Evolutionary conservation across 129 eudicot genomes (phyloP), one percentile per base, ranked within the genome.

Genomic region (Gnaphalium uliginosum): DNA sequence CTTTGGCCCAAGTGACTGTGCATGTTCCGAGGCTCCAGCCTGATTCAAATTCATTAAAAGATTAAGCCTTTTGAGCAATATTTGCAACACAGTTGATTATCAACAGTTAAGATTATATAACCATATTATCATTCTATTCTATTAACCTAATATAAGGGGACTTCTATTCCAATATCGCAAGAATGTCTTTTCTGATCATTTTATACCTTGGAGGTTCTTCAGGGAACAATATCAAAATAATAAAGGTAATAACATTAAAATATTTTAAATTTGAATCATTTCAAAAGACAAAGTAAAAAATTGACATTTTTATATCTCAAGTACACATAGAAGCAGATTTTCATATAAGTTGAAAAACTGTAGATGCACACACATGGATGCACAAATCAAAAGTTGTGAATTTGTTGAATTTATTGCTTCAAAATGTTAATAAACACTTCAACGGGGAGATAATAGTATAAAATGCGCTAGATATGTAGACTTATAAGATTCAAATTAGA

Each of bases 11-110:
- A 89, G 96, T 63, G 86, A 51, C 53, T 83, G 80, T 8, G 96
- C 96, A 57, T 89, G 96, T 71, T 86, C 96, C 1, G 96, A 89
- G 1, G 89, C 91, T 73, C 96, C 96, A 66, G 96, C 96, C 96
- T 89, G 50, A 56, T 57, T 59, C 69, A 69, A 8, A 72, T 41
- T 60, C 43, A 64, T 30, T 29, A 46, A 32, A 64, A 60, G 22
- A 8, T 24, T 72, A 26, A 61, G 62, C 41, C 23, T 22, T 68
- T 14, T 15, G 68, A 33, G 61, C 37, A 66, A n/a, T 17, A 24
- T 46, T 46, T 13, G 53, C 53, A 13, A 46, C n/a, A 0, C 17
- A 14, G n/a, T 14, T 46, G 53, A 46, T 46, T 13, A 46, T 46
- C 18, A 46, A 46, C 6, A 18, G n/a, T 46, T 46, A 46, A 46